Evolutionary conservation across 306 rosid species (phyloP), one percentile per base, ranked within the genome.

Genomic region (Purshia tridentata): DNA sequence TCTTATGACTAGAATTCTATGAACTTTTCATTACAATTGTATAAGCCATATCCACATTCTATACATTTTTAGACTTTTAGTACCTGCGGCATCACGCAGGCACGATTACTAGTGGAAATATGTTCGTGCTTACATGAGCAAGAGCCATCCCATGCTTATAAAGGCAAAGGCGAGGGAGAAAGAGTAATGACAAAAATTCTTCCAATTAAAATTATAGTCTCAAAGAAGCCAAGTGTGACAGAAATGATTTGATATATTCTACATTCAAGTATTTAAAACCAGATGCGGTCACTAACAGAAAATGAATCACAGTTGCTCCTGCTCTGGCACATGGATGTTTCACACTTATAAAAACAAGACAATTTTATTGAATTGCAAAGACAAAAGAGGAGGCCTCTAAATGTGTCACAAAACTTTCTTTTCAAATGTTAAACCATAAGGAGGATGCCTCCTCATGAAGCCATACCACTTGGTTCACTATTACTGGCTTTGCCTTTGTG

Each of bases 401-500:
- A 41, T 47, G 70, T 19, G 23, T 45, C 39, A 55, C 51, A 35
- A 71, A 64, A 64, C 14, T 64, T 46, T 75, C 15, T 9, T 37
- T 64, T n/a, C 14, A 35, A 71, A 53, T 52, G 65, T 29, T 13
- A 52, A 12, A 15, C 57, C 50, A 69, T 12, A 10, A 12, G 19
- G 8, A 3, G 47, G 19, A 63, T 55, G 74, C 66, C 60, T 39
- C 63, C 45, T 79, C 79, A 73, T 2, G 79, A 57, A 45, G 71
- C 23, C 60, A 72, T 47, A 41, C 72, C 73, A 74, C 65, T 77
- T 8, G 51, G 58, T 71, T 79, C 57, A 48, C 78, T 74, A 47
- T 42, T 15, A 20, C 59, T 46, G 47, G 81, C 50, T 82, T 84
- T 86, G 83, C 49, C 88, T 76, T 91, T 93, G 74, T 88, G 83